Base-by-base conservation (phyloP, 805 yeast species). In the Schwanniomyces occidentalis region DNA sequence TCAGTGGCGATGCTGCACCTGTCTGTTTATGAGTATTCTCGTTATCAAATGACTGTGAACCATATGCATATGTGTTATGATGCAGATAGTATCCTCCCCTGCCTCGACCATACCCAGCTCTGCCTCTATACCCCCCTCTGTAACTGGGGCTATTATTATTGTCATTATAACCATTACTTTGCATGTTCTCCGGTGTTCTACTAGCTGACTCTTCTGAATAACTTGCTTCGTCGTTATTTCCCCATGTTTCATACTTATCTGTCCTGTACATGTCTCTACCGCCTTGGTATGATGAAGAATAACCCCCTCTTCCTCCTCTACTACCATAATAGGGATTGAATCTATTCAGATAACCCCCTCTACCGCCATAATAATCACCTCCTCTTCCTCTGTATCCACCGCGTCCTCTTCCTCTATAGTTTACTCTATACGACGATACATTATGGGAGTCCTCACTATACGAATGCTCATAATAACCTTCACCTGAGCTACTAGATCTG, bases 321-420 rank as follows among this genome's bases (percentile, higher is more conserved):
- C 30, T 30, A 16, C 39, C 38, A 27, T 27, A 27, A 8, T 33
- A 33, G 4, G 29, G 13, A 22, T 20, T 19, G 16, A 26, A 27
- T 19, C 37, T 22, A 16, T 24, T 27, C 32, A 27, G 35, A 16
- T 37, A 32, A n/a, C n/a, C n/a, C 14, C 35, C 26, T 20, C 54
- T 54, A 8, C 54, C 42, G 19, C 48, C 45, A 7, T 49, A 44
- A 30, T 42, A 41, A 8, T 35, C 37, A 27, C 40, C 26, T 16
- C 45, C 48, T 33, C 49, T 34, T 16, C 56, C 54, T 20, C 59
- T 44, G 36, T 44, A 46, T 2, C 49, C 52, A 16, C 60, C 53
- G 12, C 55, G 37, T 14, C 44, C 38, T 22, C 44, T 19, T n/a
- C 49, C 52, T 35, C 55, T 32, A 26, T 51, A 44, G 7, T 43